Evolutionary conservation across 768 basidiomycete species (phyloP), one percentile per base, ranked within the genome.

Genomic region (Lactarius deliciosus): DNA sequence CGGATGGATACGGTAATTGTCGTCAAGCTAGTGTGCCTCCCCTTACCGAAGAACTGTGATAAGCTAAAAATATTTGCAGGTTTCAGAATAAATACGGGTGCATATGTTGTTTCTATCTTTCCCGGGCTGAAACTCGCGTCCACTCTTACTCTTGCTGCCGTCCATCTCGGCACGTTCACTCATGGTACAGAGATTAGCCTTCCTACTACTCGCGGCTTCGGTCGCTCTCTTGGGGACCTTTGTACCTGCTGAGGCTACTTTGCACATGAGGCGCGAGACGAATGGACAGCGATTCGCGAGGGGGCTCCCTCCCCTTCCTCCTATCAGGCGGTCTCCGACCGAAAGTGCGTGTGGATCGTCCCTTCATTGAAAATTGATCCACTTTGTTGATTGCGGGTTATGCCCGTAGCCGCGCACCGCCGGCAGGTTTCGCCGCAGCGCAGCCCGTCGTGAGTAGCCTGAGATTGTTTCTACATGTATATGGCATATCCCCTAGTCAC

Each of bases 271-370:
- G 11, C 64, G 57, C 34, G 63, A 50, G 34, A 64, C 64, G 2
- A 64, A 64, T 59, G 64, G 34, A n/a, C 22, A 58, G 1, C 64
- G 64, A 6, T 64, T 64, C 25, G 64, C 64, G 6, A 57, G 47
- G 10, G 57, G 64, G 4, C 5, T 64, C 22, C 47, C 45, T 9
- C 64, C 64, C 2, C 57, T 64, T 38, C 36, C 57, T 25, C 57
- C 57, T 4, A 16, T 36, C 28, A 57, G 20, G 54, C 54, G 62
- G 22, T 22, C 30, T 25, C 41, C 55, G 30, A 57, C 62, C 9
- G 10, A 13, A 10, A 36, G 62, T 63, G 22, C 55, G 54, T 63
- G 10, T 4, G 15, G 16, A 3, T 20, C n/a, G 1, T 25, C 5
- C 2, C 13, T 3, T 5, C 11, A n/a, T 45, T 28, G 8, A 43